Base-by-base conservation (phyloP, 331 rosid genomes). In the Stylosanthes scabra region DNA sequence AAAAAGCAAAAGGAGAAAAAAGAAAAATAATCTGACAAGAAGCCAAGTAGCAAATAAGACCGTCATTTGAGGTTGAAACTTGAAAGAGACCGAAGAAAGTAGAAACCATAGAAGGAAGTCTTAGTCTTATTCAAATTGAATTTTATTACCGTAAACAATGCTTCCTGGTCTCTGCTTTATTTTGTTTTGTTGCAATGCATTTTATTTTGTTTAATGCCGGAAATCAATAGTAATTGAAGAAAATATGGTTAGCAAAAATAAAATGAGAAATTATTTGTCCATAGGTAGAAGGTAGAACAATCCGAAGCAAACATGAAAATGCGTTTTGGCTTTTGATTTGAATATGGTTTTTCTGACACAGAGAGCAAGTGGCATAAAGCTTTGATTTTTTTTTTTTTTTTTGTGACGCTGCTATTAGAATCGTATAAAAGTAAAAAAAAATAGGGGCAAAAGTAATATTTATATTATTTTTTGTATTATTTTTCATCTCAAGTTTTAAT, bases 261-360 rank as follows among this genome's bases (percentile, higher is more conserved):
- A 51, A 7, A 51, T 51, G 10, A 14, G 6, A 54, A 15, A 4
- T 7, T 16, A 9, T 54, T 6, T 54, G 11, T 54, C 9, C 5
- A 14, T 15, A 54, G 28, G 8, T 20, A 44, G 8, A 44, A 27
- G 13, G 7, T 14, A 54, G 27, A 14, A 31, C 25, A 1, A 31
- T 29, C n/a, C 1, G 3, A 49, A 59, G 63, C 28, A 20, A 50
- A 7, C 49, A 46, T 56, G 70, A 55, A 65, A 65, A 73, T 56
- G 67, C 66, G 58, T n/a, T 73, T 8, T n/a, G 80, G 69, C 49
- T 29, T 59, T 57, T 57, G 40, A 74, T n/a, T n/a, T n/a, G n/a
- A n/a, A n/a, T n/a, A n/a, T n/a, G n/a, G n/a, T n/a, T n/a, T n/a
- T n/a, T n/a, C n/a, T n/a, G n/a, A n/a, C n/a, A 44, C 41, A 64